A percentile compares a stretch with the other conserved stretches of the same genome.
phyloP scores from a whole-genome alignment of 352 stramenopile genomes.

The Pythium aphanidermatum region DNA sequence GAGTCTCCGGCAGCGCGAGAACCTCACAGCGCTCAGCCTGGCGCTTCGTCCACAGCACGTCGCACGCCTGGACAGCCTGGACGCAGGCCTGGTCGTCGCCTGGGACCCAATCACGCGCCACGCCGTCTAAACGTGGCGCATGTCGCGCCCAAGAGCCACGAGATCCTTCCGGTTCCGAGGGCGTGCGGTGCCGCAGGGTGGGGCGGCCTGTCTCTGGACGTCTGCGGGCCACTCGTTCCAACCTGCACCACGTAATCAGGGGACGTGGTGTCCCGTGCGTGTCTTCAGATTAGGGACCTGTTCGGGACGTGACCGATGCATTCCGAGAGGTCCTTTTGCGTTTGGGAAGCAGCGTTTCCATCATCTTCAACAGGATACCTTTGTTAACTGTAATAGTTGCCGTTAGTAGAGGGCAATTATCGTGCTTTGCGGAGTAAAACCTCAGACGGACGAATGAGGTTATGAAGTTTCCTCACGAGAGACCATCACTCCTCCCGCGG shows the following conservation, averaged over 20 bases:
- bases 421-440: constrained; percentile 3
- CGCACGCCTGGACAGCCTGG: constrained; percentile 26
- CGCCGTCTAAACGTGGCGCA: constrained; percentile 14
- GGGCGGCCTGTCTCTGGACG: constrained; percentile 3
- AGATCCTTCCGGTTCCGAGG: constrained; percentile 10
- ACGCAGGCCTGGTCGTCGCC: constrained; percentile 36
- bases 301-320: no score
- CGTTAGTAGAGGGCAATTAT: neutral
- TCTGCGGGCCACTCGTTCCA: constrained; percentile 9
- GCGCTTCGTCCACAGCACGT: constrained; percentile 30
- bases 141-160: neutral
- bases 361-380: no score
- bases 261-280: constrained; percentile 13
- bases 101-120: constrained; percentile 48
- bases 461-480: constrained; percentile 3
- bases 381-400: no score
- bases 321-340: no score
- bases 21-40: constrained; percentile 29
- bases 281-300: constrained; percentile 19
- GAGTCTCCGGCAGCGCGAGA: constrained; percentile 35
- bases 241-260: constrained; percentile 17
- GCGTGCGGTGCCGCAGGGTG: constrained; percentile 11
- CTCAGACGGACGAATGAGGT: neutral
- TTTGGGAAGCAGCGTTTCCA: no score
- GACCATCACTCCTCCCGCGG: constrained; percentile 1